Conservation (phyloP, 2,329 filamentous ascomycete genomes). For the Geosmithia flava region DNA sequence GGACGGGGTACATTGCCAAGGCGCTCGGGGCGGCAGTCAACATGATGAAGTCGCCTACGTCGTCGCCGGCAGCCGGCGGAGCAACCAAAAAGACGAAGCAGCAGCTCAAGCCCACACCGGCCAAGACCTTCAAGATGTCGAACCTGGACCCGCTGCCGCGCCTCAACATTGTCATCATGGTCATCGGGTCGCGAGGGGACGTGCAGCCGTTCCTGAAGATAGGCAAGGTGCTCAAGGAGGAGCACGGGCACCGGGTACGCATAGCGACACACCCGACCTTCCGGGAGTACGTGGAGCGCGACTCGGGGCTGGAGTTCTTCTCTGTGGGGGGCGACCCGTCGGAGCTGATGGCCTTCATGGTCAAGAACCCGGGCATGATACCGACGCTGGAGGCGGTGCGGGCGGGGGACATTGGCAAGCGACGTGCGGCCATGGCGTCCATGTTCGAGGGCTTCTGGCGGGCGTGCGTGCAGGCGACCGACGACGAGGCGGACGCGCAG, state of each 20-base stretch:
- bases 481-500: conserved; percentile 44
- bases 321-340: conserved; percentile 67
- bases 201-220: conserved; percentile 71
- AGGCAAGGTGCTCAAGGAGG: conserved; percentile 57
- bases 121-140: conserved; percentile 14
- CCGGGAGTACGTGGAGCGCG: conserved; percentile 60
- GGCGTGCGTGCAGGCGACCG: conserved; percentile 61
- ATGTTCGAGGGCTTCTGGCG: conserved; percentile 81
- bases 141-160: conserved; percentile 25
- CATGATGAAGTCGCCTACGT: conserved; percentile 8
- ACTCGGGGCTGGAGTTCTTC: conserved; percentile 68
- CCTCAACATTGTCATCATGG: conserved; percentile 73
- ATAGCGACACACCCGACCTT: conserved; percentile 73
- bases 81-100: background rate
- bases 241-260: conserved; percentile 62
- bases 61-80: too few species aligned
- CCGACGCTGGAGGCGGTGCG: conserved; percentile 61
- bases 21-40: conserved; percentile 54
- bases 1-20: conserved; percentile 62
- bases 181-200: conserved; percentile 70
- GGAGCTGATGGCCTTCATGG: conserved; percentile 81
- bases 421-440: conserved; percentile 59
- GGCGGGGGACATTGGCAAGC: conserved; percentile 57
- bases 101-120: conserved; percentile 3
- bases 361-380: conserved; percentile 70